These are phyloP conservation scores for Thozetella sp. DNA, from an alignment of 495 filamentous ascomycete genomes.

Conservation along the genomic window DNA sequence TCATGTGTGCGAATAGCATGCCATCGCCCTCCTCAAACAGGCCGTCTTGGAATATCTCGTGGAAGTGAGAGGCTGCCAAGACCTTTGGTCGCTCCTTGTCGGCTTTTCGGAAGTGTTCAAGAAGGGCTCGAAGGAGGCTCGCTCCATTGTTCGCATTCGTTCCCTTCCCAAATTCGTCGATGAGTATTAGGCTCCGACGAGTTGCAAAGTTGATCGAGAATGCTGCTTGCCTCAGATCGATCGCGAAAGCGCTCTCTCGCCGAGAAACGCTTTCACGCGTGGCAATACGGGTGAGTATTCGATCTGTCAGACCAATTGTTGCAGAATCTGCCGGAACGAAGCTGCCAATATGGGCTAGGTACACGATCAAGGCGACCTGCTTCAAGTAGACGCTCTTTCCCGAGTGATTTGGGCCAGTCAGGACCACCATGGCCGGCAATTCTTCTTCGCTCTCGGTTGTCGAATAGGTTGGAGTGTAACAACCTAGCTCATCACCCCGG, in stretches of 20 bases:
- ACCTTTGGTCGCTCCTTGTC: conserved; percentile 74
- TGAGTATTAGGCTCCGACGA: conserved; percentile 73
- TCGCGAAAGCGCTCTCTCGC: conserved; percentile 91
- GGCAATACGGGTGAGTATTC: conserved; percentile 85
- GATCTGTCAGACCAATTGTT: conserved; percentile 86
- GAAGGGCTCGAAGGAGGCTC: conserved; percentile 80
- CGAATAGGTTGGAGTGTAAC: background rate
- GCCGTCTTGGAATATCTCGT: conserved; percentile 84
- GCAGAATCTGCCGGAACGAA: conserved; percentile 84
- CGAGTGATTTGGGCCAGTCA: conserved; percentile 95
- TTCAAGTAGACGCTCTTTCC: conserved; percentile 97
- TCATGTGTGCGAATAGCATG: conserved; percentile 82
- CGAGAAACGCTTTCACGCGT: conserved; percentile 85
- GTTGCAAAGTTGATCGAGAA: conserved; percentile 80
- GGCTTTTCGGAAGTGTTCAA: conserved; percentile 70
- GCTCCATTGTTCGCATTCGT: conserved; percentile 83
- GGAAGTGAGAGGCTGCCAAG: conserved; percentile 88
- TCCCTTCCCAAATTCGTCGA: conserved; percentile 97
- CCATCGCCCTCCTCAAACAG: conserved; percentile 61
- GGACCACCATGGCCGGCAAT: conserved; percentile 71
- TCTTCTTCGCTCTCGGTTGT: conserved; percentile 11
- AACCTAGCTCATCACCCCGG: conserved; percentile 20
- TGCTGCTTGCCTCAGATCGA: conserved; percentile 87
- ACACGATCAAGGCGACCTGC: conserved; percentile 92
- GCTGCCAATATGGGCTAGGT: conserved; percentile 90